Base-by-base conservation (phyloP, 2,329 filamentous ascomycete genomes). In the Aureobasidium sp. region DNA sequence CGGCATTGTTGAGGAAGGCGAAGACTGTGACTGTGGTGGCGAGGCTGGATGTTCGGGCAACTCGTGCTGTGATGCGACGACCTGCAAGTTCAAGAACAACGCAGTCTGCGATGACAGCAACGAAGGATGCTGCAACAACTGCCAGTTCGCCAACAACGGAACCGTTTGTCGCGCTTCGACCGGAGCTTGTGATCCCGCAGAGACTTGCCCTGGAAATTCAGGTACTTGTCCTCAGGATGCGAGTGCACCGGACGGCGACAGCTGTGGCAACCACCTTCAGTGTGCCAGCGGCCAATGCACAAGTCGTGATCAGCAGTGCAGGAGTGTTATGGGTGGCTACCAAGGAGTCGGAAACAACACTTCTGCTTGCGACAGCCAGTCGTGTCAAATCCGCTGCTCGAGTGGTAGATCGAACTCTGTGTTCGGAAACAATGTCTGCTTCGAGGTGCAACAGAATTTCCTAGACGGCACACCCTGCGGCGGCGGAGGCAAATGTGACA, bases 271-370 rank as follows among this genome's bases (percentile, higher is more conserved):
- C 54, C 81, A 81, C 1, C 81, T 97, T 33, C 76, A 83, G 33
- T 99, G 94, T 71, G 90, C 94, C 31, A 92, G 88, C 47, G 94
- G 94, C 13, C 93, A 97, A 74, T 99, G 94, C 74, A 99, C 94
- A 3, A 94, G 88, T 57, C 86, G 94, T 64, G 85, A 96, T 72
- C 81, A 86, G 69, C 94, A 99, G 75, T 99, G 94, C 77, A 86
- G 87, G 73, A 87, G 85, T 11, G 80, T 95, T 50, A 88, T 96
- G 80, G 91, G 90, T 37, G 84, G 82, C 29, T 82, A 88, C 63
- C 87, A 86, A 0, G 55, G 45, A 17, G 80, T 83, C 60, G 83
- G 81, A 70, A 93, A 91, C 74, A 83, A 90, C 68, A 95, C 90
- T 1, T 85, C 84, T 67, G 87, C 92, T 10, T 99, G 94, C 74